Conservation (phyloP, 2,329 filamentous ascomycete species). For the Talaromyces sp. region DNA sequence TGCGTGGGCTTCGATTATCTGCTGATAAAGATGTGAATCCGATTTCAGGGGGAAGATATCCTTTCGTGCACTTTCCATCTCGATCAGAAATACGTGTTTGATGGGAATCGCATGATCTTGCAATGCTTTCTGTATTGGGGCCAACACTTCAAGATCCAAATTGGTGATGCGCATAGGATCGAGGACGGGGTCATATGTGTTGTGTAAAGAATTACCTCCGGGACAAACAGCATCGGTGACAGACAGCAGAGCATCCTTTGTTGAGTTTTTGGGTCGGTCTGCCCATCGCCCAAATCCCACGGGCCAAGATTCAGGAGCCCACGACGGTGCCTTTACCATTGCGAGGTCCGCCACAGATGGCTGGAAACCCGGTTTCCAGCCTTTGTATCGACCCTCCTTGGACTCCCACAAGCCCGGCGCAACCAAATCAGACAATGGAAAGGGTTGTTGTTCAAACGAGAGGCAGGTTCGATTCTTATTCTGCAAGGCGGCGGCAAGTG, state of each 20-base stretch:
- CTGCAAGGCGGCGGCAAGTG: conserved; percentile 24
- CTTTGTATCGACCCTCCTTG: conserved; percentile 28
- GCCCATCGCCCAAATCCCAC: conserved; percentile 29
- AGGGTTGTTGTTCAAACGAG: conserved; percentile 20
- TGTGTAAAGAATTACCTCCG: conserved; percentile 3
- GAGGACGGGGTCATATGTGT: conserved; percentile 28
- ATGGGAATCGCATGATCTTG: conserved; percentile 26
- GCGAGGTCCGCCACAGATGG: conserved; percentile 18
- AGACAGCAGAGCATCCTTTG: background rate
- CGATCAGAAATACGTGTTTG: conserved; percentile 30
- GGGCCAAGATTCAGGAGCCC: conserved; percentile 26
- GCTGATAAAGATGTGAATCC: conserved; percentile 27
- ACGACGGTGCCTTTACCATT: conserved; percentile 20
- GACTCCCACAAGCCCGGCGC: conserved; percentile 29
- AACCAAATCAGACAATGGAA: conserved; percentile 27
- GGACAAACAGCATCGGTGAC: conserved; percentile 10
- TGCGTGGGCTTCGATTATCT: conserved; percentile 25
- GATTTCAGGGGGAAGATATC: conserved; percentile 31
- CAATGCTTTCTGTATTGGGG: conserved; percentile 26
- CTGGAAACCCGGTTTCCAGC: conserved; percentile 28
- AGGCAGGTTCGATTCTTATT: conserved; percentile 4
- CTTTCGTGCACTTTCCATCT: conserved; percentile 33
- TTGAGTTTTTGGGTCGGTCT: background rate
- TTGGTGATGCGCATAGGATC: conserved; percentile 34
- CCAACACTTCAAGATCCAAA: conserved; percentile 27